Evolutionary conservation across 129 eudicot species (phyloP).

Genomic region (Glebionis coronaria): DNA sequence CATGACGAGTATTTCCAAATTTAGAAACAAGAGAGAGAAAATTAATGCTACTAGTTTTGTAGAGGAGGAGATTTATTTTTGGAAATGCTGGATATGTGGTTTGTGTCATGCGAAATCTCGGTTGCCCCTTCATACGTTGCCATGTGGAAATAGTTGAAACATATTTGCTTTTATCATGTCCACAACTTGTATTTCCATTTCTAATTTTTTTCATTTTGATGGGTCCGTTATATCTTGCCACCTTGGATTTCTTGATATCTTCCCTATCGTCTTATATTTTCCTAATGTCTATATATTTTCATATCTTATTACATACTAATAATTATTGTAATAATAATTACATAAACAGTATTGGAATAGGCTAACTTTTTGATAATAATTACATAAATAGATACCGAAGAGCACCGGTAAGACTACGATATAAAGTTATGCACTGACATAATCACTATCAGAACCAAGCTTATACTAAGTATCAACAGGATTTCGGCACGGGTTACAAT

Average conservation of each 20-base stretch:
- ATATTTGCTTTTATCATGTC: constrained; percentile 34
- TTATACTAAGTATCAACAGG: too few species aligned
- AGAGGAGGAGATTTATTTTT: constrained; percentile 25
- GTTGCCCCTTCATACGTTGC: constrained; percentile 22
- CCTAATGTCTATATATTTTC: not conserved
- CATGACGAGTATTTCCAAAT: constrained; percentile 43
- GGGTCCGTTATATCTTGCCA: constrained; percentile 40
- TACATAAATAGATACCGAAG: too few species aligned
- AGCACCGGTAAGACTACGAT: too few species aligned
- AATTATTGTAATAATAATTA: too few species aligned
- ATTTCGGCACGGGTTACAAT: too few species aligned
- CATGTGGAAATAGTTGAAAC: constrained; percentile 28
- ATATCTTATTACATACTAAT: too few species aligned
- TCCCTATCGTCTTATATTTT: constrained; percentile 15
- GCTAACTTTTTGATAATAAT: too few species aligned
- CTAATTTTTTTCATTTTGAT: not conserved
- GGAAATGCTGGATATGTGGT: constrained; percentile 60
- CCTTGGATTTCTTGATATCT: constrained; percentile 33
- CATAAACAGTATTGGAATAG: too few species aligned
- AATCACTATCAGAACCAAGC: too few species aligned
- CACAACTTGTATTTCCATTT: constrained; percentile 31
- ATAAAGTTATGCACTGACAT: too few species aligned
- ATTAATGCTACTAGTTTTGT: constrained; percentile 23
- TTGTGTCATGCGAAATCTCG: constrained; percentile 47
- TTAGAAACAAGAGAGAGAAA: constrained; percentile 30